phyloP scores from a whole-genome alignment of 345 rosid species.

The Citrus unshiu region DNA sequence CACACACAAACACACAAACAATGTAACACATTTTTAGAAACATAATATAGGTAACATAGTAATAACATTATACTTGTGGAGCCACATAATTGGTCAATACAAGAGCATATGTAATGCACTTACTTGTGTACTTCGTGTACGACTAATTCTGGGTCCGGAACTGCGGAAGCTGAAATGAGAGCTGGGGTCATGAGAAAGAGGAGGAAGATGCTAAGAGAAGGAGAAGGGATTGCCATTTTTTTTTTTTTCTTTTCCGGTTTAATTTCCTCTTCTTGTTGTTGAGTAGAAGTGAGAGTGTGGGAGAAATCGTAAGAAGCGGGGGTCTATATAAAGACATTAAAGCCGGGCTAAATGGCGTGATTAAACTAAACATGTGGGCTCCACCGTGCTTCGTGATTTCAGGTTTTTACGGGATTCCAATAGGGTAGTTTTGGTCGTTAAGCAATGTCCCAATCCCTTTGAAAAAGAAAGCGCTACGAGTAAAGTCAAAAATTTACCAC shows the following conservation, averaged over 20 bases:
- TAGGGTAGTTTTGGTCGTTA: constrained; percentile 37
- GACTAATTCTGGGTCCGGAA: constrained; percentile 54
- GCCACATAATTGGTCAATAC: not conserved
- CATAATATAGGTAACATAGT: not conserved
- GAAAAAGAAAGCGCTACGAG: not conserved
- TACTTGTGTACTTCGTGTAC: constrained; percentile 67
- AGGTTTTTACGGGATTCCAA: constrained; percentile 40
- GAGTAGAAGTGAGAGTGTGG: not conserved
- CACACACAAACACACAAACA: not conserved
- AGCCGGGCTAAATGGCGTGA: constrained; percentile 26
- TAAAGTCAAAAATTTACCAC: constrained; percentile 19
- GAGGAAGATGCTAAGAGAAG: constrained; percentile 30
- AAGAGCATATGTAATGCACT: not conserved
- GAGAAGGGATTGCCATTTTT: constrained; percentile 25
- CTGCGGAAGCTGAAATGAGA: constrained; percentile 40
- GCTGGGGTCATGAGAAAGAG: constrained; percentile 23
- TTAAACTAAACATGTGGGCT: constrained; percentile 37
- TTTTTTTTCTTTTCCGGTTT: not conserved
- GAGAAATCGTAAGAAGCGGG: not conserved
- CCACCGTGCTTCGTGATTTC: constrained; percentile 42
- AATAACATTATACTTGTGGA: not conserved
- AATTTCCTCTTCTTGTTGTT: not conserved
- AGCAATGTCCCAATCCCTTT: constrained; percentile 11
- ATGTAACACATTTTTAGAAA: not conserved
- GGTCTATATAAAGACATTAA: constrained; percentile 36